These are phyloP conservation scores for Dalbergia cultrata DNA, from an alignment of 306 rosid genomes.

Conservation along the genomic window DNA sequence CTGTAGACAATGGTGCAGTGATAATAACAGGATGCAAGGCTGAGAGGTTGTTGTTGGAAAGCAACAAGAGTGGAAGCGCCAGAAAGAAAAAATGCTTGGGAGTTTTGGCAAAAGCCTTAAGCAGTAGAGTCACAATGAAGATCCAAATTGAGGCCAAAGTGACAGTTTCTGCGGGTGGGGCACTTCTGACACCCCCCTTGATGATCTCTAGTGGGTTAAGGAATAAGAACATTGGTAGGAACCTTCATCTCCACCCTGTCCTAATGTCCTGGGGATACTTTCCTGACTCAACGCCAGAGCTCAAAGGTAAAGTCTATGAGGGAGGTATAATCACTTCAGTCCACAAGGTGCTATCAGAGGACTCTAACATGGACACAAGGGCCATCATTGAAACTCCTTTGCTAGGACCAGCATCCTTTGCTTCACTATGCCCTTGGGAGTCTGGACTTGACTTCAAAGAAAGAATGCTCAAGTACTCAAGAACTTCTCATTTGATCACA, in stretches of 20 bases:
- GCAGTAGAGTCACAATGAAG: constrained; percentile 52
- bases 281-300: constrained; percentile 62
- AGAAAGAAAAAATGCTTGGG: constrained; percentile 76
- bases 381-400: constrained; percentile 82
- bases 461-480: constrained; percentile 71
- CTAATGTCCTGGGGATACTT: constrained; percentile 90
- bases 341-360: constrained; percentile 59
- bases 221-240: constrained; percentile 73
- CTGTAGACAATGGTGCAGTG: constrained; percentile 83
- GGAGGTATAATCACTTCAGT: constrained; percentile 87
- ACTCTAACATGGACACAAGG: constrained; percentile 43
- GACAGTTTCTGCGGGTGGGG: constrained; percentile 80
- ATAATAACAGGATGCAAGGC: constrained; percentile 84
- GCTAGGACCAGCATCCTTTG: constrained; percentile 72
- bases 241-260: constrained; percentile 92
- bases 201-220: constrained; percentile 79
- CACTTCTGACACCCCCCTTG: constrained; percentile 80
- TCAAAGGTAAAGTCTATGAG: constrained; percentile 73
- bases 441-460: constrained; percentile 72
- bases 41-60: constrained; percentile 66
- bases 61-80: constrained; percentile 38
- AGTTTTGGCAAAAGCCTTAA: constrained; percentile 56
- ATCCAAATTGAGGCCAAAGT: constrained; percentile 75
- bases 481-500: constrained; percentile 73
- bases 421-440: constrained; percentile 67